These are phyloP conservation scores for Kwoniella botswanensis DNA, from an alignment of 768 basidiomycete genomes.

Conservation along the genomic window DNA sequence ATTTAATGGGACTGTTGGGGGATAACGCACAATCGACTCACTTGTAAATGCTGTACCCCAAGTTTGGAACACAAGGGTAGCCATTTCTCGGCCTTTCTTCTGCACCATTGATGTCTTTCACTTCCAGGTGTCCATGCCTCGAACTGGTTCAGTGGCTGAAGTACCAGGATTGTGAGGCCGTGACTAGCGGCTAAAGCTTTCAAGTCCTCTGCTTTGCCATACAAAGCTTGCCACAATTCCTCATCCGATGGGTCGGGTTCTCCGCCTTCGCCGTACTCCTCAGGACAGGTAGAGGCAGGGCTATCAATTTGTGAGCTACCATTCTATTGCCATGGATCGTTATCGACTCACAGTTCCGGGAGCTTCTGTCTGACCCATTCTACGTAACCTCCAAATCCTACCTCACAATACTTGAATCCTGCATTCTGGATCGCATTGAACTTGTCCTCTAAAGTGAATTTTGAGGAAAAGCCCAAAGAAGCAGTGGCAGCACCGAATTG, in stretches of 20 bases:
- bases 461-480: background rate
- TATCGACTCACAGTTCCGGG: conserved; percentile 12
- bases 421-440: conserved; percentile 20
- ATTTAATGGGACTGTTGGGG: background rate
- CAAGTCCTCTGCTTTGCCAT: conserved; percentile 14
- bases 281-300: conserved; percentile 20
- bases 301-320: conserved; percentile 1
- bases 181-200: conserved; percentile 8
- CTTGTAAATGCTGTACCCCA: conserved; percentile 40
- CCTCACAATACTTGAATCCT: conserved; percentile 20
- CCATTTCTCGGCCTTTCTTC: conserved; percentile 43
- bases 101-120: conserved; percentile 28
- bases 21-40: conserved; percentile 12
- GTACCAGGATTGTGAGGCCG: conserved; percentile 31
- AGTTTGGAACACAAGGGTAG: conserved; percentile 40
- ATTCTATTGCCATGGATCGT: background rate
- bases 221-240: conserved; percentile 21
- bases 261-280: conserved; percentile 19
- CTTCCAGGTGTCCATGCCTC: conserved; percentile 45
- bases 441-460: conserved; percentile 15
- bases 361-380: conserved; percentile 15
- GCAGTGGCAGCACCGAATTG: conserved; percentile 4
- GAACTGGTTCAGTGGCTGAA: conserved; percentile 49
- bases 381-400: conserved; percentile 19
- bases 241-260: conserved; percentile 34